Percentiles rank a stretch among this genome's conserved stretches.
Evolutionary conservation across 2,329 filamentous ascomycete species (phyloP).

Genomic region (Monosporascus sp.): DNA sequence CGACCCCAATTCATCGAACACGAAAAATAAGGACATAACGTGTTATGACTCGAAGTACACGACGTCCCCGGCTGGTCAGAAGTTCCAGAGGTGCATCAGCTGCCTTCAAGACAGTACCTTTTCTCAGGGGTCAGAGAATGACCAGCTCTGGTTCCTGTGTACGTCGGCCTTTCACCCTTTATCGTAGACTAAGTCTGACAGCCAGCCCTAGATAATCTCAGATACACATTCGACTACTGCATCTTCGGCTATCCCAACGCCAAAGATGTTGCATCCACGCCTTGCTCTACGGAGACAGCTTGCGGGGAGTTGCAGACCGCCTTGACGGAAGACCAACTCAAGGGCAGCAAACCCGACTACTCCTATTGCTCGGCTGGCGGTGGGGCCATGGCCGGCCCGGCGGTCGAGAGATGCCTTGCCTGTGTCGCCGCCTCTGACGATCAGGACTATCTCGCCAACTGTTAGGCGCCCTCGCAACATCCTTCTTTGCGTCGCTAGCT

Average conservation of each 20-base stretch:
- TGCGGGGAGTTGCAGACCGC: conserved; percentile 40
- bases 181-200: conserved; percentile 6
- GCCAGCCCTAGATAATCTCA: conserved; percentile 41
- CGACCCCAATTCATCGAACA: conserved; percentile 41
- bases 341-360: conserved; percentile 31
- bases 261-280: conserved; percentile 36
- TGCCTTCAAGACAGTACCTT: conserved; percentile 49
- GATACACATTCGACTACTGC: conserved; percentile 47
- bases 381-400: conserved; percentile 27
- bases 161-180: conserved; percentile 18
- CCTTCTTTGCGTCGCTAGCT: not conserved
- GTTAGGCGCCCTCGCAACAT: conserved; percentile 28
- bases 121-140: conserved; percentile 40
- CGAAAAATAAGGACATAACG: conserved; percentile 37
- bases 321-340: conserved; percentile 34
- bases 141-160: conserved; percentile 54
- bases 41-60: conserved; percentile 42
- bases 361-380: conserved; percentile 41
- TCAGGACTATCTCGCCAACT: conserved; percentile 43
- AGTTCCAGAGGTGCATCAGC: conserved; percentile 44
- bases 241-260: conserved; percentile 47
- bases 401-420: conserved; percentile 35
- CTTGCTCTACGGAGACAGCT: conserved; percentile 45
- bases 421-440: conserved; percentile 39
- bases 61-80: conserved; percentile 32